Evolutionary conservation across 768 basidiomycete species (phyloP).

Genomic region (Leccinum incarnatum): DNA sequence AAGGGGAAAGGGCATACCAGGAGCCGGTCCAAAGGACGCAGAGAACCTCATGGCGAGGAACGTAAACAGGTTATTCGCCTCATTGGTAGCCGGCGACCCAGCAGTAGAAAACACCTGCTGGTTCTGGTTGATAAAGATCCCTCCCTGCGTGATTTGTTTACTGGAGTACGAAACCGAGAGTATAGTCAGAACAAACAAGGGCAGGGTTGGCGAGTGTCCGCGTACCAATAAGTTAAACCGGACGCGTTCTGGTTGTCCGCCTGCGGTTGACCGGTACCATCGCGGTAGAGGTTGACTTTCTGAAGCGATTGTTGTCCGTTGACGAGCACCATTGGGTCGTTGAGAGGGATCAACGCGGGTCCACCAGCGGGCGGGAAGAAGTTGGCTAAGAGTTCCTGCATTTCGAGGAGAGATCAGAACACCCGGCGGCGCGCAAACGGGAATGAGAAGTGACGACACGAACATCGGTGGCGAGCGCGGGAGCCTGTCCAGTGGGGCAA

Average conservation of each 20-base stretch:
- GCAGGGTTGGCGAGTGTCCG: background rate
- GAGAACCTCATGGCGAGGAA: slow-evolving; percentile 32
- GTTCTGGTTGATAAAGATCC: slow-evolving; percentile 25
- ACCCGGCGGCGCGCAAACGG: background rate
- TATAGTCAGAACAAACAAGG: background rate
- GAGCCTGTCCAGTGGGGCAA: slow-evolving; percentile 15
- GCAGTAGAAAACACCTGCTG: slow-evolving; percentile 17
- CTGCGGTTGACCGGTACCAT: slow-evolving; percentile 25
- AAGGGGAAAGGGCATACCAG: slow-evolving; percentile 14
- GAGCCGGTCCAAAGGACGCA: slow-evolving; percentile 20
- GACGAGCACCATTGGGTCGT: slow-evolving; percentile 27
- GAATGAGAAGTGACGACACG: background rate
- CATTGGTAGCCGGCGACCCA: slow-evolving; percentile 19
- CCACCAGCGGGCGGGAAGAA: slow-evolving; percentile 26
- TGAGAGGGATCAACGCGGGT: slow-evolving; percentile 25
- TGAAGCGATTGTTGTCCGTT: slow-evolving; percentile 22
- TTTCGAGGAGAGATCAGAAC: background rate
- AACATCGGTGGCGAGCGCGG: slow-evolving; percentile 27
- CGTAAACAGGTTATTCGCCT: slow-evolving; percentile 26
- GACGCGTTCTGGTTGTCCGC: slow-evolving; percentile 26
- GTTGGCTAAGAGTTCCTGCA: slow-evolving; percentile 23
- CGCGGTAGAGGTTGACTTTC: slow-evolving; percentile 29
- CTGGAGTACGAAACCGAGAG: background rate
- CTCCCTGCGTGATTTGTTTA: slow-evolving; percentile 21
- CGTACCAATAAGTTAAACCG: slow-evolving; percentile 21